Evolutionary conservation across 805 yeast species (phyloP), one percentile per base, ranked within the genome.

Genomic region (Pichia californica): DNA sequence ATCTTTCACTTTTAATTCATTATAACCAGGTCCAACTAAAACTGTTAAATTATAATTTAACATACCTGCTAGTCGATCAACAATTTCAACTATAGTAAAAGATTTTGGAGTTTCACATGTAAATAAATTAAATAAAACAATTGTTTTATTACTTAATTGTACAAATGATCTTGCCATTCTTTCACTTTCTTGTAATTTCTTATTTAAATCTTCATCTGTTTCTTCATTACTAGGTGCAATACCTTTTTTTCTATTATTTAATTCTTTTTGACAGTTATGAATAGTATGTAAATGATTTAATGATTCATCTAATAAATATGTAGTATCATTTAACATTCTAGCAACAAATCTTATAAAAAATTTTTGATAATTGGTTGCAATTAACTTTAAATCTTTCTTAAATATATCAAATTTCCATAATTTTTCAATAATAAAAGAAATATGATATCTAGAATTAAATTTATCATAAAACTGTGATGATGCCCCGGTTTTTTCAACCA

Each of bases 381-480:
- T 89, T 43, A 70, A 62, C 36, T 75, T 76, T 55, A 93, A 74
- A 61, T 86, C 93, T 6, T 65, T 61, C 46, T 82, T 76, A 63
- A 86, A 91, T 26, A 68, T 58, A 19, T 80, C 81, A 52, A 77
- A 77, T 46, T 79, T 74, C 94, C 97, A 93, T 43, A 93, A 67
- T 52, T 81, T 80, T 59, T 88, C 91, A 54, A 93, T 66, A 28
- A 93, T 83, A 37, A 76, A 76, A 0, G 96, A 83, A 25, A 93
- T 86, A 58, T 87, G 83, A 63, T 80, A 91, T 61, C 99, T 76
- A 35, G 87, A 77, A 61, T 88, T 89, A 67, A 93, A 93, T 64
- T 93, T 93, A 62, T 93, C 99, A 62, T 91, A 91, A 59, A 91
- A 93, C 63, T 93, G 98, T 0, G 94, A 80, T 7, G 91, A 81